Base-by-base conservation (phyloP, 2,329 filamentous ascomycete species). In the Scorias spongiosa region DNA sequence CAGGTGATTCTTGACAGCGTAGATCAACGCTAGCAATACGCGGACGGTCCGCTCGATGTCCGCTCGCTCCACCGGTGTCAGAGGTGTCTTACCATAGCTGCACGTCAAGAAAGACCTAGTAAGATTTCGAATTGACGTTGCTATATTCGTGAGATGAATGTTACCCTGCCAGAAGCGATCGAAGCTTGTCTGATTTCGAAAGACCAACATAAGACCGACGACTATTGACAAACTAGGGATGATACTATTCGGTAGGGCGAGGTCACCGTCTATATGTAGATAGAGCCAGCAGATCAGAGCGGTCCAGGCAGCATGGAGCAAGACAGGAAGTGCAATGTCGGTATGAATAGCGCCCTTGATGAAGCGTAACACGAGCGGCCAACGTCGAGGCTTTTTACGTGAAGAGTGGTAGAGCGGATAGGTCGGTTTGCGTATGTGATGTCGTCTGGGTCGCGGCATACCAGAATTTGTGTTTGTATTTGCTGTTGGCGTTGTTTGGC, bases 191-290 rank as follows among this genome's bases (percentile, higher is more conserved):
- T 72, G 68, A 52, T 81, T 80, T 32, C 77, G 70, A 62, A 81
- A 80, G 26, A 81, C 77, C 29, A 81, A 73, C 70, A 81, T 79
- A 36, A 81, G 58, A 53, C 77, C 77, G 2, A 81, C 76, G 42
- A 81, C 77, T 44, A 81, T 81, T 29, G 72, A 76, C 1, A 81
- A 63, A 11, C 70, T 74, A 2, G 77, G 76, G 39, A 80, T 75
- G 48, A 80, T 78, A 50, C 66, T 72, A 40, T 67, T 66, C 8
- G 77, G 76, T 30, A 80, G 65, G 34, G 67, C 70, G 29, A 79
- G 65, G 43, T 69, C 58, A 12, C 59, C 52, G 59, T 44, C 65
- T 59, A 46, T 66, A 29, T 41, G 38, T 8, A 47, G 42, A 55
- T 80, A 74, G 44, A 78, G 58, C 51, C 70, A 77, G 28, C 78